phyloP scores from a whole-genome alignment of 148 eudicot genomes.

The Fagopyrum homotropicum region DNA sequence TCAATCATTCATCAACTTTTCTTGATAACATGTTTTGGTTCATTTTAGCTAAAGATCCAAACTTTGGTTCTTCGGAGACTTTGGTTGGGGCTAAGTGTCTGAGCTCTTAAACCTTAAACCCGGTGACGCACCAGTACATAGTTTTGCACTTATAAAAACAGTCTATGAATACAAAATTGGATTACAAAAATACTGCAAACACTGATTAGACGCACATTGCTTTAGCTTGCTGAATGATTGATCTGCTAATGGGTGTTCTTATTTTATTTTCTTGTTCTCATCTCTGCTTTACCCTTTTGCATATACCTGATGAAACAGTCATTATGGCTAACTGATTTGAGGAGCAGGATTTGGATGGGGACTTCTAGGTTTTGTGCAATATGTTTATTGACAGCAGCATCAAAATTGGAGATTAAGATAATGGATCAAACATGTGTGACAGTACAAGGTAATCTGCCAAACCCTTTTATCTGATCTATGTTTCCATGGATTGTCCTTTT shows the following conservation, averaged over 20 bases:
- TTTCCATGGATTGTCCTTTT: background rate
- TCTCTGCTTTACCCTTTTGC: background rate
- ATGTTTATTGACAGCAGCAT: background rate
- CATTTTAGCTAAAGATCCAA: too few species aligned
- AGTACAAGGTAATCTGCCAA: background rate
- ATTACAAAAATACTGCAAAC: too few species aligned
- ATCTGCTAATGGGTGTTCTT: background rate
- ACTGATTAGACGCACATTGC: background rate
- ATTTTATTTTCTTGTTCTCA: background rate
- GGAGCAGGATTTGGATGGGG: background rate
- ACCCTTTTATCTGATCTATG: background rate
- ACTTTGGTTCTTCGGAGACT: too few species aligned
- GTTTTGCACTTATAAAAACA: too few species aligned
- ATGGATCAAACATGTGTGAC: background rate
- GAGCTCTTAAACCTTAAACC: too few species aligned
- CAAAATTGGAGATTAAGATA: background rate
- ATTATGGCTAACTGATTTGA: background rate
- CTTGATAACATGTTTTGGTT: too few species aligned
- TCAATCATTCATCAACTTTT: too few species aligned
- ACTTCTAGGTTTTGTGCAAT: background rate
- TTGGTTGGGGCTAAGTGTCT: too few species aligned
- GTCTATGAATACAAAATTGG: too few species aligned
- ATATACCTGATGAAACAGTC: background rate
- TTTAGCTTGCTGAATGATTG: background rate
- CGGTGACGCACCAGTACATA: too few species aligned